phyloP scores from a whole-genome alignment of 2,329 filamentous ascomycete genomes.

The Onygenales sp. region DNA sequence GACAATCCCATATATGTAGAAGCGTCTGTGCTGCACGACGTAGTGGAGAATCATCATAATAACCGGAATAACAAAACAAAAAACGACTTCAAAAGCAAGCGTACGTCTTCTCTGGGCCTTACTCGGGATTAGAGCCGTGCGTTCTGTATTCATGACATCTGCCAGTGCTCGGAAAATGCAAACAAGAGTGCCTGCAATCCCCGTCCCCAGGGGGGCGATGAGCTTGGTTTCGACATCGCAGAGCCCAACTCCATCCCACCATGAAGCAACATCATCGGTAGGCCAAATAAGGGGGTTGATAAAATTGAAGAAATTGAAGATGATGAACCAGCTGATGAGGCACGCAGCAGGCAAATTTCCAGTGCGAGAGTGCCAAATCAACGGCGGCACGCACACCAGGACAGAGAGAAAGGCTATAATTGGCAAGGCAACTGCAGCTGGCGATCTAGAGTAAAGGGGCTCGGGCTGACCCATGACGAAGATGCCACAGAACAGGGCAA shows the following conservation, averaged over 20 bases:
- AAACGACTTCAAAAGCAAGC: slow-evolving; percentile 41
- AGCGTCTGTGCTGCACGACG: slow-evolving; percentile 50
- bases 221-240: slow-evolving; percentile 58
- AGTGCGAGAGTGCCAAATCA: slow-evolving; percentile 52
- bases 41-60: slow-evolving; percentile 49
- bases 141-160: slow-evolving; percentile 50
- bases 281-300: slow-evolving; percentile 58
- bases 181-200: slow-evolving; percentile 42
- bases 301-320: slow-evolving; percentile 49
- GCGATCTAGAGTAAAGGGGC: slow-evolving; percentile 10
- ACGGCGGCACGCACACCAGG: slow-evolving; percentile 46
- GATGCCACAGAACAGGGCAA: neutral
- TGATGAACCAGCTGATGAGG: slow-evolving; percentile 46
- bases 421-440: slow-evolving; percentile 35
- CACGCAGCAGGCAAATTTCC: slow-evolving; percentile 51
- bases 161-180: slow-evolving; percentile 54
- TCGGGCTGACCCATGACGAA: neutral
- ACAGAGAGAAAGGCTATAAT: slow-evolving; percentile 41
- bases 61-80: slow-evolving; percentile 48
- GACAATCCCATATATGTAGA: slow-evolving; percentile 47
- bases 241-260: slow-evolving; percentile 50
- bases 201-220: slow-evolving; percentile 43
- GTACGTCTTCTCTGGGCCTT: slow-evolving; percentile 39
- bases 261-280: slow-evolving; percentile 42
- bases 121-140: slow-evolving; percentile 42